Evolutionary conservation across 169 alveolate species (phyloP).

Genomic region (Plasmodium gonderi): DNA sequence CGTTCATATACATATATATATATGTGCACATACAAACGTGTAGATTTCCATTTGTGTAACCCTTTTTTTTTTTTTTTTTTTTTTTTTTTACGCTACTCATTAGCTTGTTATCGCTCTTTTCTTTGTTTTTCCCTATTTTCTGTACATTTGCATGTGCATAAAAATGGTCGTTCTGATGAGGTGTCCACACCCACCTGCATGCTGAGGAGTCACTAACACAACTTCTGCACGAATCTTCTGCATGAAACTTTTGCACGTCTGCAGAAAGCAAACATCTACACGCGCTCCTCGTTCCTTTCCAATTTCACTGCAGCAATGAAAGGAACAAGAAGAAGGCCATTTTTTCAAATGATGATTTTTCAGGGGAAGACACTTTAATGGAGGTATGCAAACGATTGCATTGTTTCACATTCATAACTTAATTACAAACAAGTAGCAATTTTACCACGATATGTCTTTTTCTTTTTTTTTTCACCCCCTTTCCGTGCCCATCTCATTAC

Average conservation of each 20-base stretch:
- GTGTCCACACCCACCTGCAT: too few species aligned
- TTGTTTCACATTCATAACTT: neutral
- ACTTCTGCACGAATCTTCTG: too few species aligned
- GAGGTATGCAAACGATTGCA: constrained; percentile 37
- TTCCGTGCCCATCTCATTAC: neutral
- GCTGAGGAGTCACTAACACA: too few species aligned
- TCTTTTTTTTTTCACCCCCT: neutral
- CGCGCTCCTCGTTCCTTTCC: neutral
- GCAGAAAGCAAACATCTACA: neutral
- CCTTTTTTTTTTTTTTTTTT: too few species aligned
- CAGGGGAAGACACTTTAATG: constrained; percentile 75
- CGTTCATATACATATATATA: neutral
- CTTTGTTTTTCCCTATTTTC: too few species aligned
- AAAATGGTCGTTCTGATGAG: too few species aligned
- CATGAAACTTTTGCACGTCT: too few species aligned
- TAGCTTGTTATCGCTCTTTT: too few species aligned
- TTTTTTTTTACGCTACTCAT: too few species aligned
- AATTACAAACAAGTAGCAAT: neutral
- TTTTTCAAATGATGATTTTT: constrained; percentile 58
- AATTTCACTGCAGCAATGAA: constrained; percentile 28
- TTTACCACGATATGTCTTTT: neutral
- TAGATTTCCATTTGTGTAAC: neutral
- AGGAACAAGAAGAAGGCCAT: constrained; percentile 71
- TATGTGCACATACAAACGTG: neutral
- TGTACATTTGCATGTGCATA: too few species aligned